phyloP scores from a whole-genome alignment of 805 yeast species.

The Debaryomyces castellii region DNA sequence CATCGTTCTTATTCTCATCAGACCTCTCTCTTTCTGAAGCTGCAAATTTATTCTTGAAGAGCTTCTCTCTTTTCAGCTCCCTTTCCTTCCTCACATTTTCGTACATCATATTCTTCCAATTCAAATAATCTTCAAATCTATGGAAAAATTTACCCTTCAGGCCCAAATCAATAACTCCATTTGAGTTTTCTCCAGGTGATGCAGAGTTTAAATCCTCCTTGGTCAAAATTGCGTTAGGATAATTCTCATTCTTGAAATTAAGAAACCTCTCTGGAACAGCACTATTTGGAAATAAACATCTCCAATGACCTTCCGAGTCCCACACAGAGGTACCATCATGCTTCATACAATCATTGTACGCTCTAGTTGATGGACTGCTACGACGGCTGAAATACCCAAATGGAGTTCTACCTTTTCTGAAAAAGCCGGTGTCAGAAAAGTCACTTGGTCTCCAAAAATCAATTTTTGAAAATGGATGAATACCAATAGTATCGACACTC shows the following conservation, averaged over 20 bases:
- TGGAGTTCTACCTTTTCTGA: slow-evolving; percentile 26
- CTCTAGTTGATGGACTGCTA: slow-evolving; percentile 53
- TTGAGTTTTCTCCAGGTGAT: slow-evolving; percentile 5
- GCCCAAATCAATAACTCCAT: slow-evolving; percentile 36
- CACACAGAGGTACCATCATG: slow-evolving; percentile 73
- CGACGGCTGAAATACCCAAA: slow-evolving; percentile 54
- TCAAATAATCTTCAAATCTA: slow-evolving; percentile 61
- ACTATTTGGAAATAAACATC: slow-evolving; percentile 75
- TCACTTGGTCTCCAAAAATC: neutral
- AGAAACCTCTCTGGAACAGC: slow-evolving; percentile 33
- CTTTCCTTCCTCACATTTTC: slow-evolving; percentile 42
- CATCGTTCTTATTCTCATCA: slow-evolving; percentile 5
- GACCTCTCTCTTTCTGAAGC: neutral
- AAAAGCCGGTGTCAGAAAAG: neutral
- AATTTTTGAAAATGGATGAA: neutral
- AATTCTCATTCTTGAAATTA: slow-evolving; percentile 22
- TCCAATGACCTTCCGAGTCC: slow-evolving; percentile 87
- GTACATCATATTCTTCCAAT: slow-evolving; percentile 63
- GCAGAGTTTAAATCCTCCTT: slow-evolving; percentile 58
- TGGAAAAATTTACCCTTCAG: slow-evolving; percentile 60
- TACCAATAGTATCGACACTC: neutral
- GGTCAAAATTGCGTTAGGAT: slow-evolving; percentile 38
- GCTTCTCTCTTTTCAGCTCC: slow-evolving; percentile 9
- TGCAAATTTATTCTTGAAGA: slow-evolving; percentile 1
- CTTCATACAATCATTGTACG: slow-evolving; percentile 62